A percentile compares a stretch with the other conserved stretches of the same genome.
These are phyloP conservation scores for Ustilago lituana DNA, from an alignment of 1,284 basidiomycete genomes.

Conservation along the genomic window DNA sequence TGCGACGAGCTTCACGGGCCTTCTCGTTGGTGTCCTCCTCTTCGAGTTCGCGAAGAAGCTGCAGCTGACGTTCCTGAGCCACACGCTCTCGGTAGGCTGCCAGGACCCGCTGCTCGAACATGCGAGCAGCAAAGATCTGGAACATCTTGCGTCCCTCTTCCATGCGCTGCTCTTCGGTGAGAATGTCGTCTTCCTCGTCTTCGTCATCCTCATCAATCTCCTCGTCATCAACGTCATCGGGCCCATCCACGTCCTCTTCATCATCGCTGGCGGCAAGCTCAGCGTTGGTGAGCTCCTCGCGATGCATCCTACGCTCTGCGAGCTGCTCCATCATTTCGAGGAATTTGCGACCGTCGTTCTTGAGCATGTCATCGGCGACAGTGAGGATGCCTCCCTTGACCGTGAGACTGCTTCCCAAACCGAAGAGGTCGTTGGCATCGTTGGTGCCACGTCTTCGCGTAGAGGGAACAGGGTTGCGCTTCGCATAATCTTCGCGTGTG, in stretches of 20 bases:
- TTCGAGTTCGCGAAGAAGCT: slow-evolving; percentile 86
- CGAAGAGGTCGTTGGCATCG: slow-evolving; percentile 75
- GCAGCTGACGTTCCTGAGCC: slow-evolving; percentile 87
- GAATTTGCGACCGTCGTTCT: slow-evolving; percentile 98
- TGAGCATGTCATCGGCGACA: slow-evolving; percentile 97
- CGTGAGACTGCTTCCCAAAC: slow-evolving; percentile 79
- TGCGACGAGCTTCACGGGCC: slow-evolving; percentile 91
- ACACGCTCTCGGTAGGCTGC: slow-evolving; percentile 87
- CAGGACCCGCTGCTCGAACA: slow-evolving; percentile 98
- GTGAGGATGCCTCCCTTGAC: slow-evolving; percentile 94
- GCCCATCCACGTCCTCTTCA: slow-evolving; percentile 41
- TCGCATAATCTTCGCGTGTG: slow-evolving; percentile 59
- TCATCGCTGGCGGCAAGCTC: slow-evolving; percentile 70
- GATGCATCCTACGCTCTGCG: slow-evolving; percentile 88
- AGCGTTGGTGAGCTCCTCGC: slow-evolving; percentile 76
- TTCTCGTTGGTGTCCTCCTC: slow-evolving; percentile 83
- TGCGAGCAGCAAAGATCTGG: slow-evolving; percentile 98
- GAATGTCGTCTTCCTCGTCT: slow-evolving; percentile 69
- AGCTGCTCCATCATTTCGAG: slow-evolving; percentile 99
- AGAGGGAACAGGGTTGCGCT: slow-evolving; percentile 31
- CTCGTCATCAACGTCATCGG: slow-evolving; percentile 68
- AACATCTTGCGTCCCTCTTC: slow-evolving; percentile 99
- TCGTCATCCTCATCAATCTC: slow-evolving; percentile 70
- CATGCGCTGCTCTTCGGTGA: slow-evolving; percentile 82
- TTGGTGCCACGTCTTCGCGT: slow-evolving; percentile 31